Evolutionary conservation across 805 yeast species (phyloP), one percentile per base, ranked within the genome.

Genomic region (Yamadazyma nakazawae): DNA sequence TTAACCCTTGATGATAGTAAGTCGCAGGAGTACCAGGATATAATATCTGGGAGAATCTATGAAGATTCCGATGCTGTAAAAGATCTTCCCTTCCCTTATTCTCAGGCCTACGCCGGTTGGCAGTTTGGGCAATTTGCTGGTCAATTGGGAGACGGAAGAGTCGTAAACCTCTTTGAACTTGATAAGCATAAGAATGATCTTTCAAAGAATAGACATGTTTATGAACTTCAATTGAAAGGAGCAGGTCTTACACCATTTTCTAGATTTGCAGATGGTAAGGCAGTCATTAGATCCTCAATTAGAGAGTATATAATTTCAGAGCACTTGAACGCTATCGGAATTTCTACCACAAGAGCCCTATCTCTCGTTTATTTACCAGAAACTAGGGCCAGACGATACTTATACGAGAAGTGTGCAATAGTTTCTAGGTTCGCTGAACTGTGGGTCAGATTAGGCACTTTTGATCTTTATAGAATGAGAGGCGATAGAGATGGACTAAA

Each of bases 51-150:
- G 1, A 70, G 79, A 34, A 50, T 58, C 21, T 70, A 69, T 51
- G 45, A 52, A 10, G 57, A 56, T 18, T 68, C 68, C 14, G 71
- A 74, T 5, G 49, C 60, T 53, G 37, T 47, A 31, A 26, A 48
- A 35, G 28, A 48, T 34, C n/a, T 25, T 12, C 76, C 85, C 0
- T 80, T 80, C 54, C 98, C 99, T 0, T 92, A 86, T 64, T 80
- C 97, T 11, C 91, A 86, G 63, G 88, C 92, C 0, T 92, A 92
- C 64, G 96, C 98, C 1, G 99, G 99, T 0, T 89, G 85, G 75
- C 99, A 92, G 60, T 92, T 94, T 70, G 98, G 99, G 2, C 81
- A 80, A 53, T 92, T 92, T 80, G 97, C 97, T 0, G 98, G 98
- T 2, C 99, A 94, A 63, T 69, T 92, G 51, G 99, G 99, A 6